Evolutionary conservation across 345 rosid genomes (phyloP), one percentile per base, ranked within the genome.

Genomic region (Camelina neglecta): DNA sequence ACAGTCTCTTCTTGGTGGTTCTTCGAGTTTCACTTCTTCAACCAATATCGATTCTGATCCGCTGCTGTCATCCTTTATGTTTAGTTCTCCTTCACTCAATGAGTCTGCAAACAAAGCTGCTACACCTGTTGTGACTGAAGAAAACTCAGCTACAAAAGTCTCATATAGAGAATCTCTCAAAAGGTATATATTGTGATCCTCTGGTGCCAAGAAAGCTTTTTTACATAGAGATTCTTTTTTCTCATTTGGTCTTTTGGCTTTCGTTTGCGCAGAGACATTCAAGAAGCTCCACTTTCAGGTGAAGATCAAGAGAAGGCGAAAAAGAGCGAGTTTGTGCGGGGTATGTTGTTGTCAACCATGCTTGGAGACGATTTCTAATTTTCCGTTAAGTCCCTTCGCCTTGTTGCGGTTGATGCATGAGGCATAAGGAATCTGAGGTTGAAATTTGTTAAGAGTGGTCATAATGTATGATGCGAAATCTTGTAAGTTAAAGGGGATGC

Each of bases 11-110:
- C 85, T 82, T 18, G 86, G 86, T 44, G 95, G 93, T 54, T 86
- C 97, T 13, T 83, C 86, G 5, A 78, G 39, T 77, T 62, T 83
- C 55, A 60, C 83, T 78, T 82, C 90, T 26, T 80, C 91, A 21
- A 79, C 86, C 53, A 87, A 76, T 65, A 69, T 85, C 42, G 94
- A 88, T 51, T 82, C 91, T 49, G 96, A 93, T 82, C 87, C 90
- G 3, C 67, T 93, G 79, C 59, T 93, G 44, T 87, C 95, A 1
- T 86, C 95, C 2, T 90, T 93, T 74, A 84, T 90, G 80, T 80
- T 75, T 12, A 87, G 51, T 26, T 23, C 77, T 21, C 74, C 77
- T 60, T 23, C 59, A 15, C 55, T 53, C 42, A 76, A 79, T 20
- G 83, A 80, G 24, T 29, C 73, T 51, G 36, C 75, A 53, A 60